These are phyloP conservation scores for Kewa caespitosa DNA, from an alignment of 179 eudicot species.

Conservation along the genomic window DNA sequence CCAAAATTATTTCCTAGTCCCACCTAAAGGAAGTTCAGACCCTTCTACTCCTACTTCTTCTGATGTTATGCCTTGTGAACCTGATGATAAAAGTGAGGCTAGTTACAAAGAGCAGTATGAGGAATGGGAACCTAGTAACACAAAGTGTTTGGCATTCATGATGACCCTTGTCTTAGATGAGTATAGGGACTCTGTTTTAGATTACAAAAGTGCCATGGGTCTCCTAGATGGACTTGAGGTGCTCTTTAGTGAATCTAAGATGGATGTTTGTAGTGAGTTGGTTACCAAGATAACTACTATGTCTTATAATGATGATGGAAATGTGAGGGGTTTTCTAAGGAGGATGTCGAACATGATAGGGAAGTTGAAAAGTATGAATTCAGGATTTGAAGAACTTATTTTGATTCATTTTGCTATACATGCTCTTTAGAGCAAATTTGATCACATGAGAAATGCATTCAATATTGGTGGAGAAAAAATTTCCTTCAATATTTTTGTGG, in stretches of 20 bases:
- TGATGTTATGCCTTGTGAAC: not conserved
- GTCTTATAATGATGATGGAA: no score
- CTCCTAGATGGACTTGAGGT: no score
- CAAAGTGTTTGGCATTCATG: not conserved
- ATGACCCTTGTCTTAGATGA: not conserved
- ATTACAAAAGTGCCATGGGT: no score
- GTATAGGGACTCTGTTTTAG: no score
- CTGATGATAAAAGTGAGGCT: not conserved
- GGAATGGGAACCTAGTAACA: slow-evolving; percentile 8
- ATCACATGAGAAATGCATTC: not conserved
- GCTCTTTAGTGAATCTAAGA: no score
- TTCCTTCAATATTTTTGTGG: not conserved
- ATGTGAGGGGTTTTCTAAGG: not conserved
- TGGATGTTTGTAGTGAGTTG: no score
- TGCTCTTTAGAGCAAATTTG: not conserved
- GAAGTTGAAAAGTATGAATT: not conserved
- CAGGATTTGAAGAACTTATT: not conserved
- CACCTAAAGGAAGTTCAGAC: not conserved
- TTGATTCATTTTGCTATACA: not conserved
- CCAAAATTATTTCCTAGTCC: no score
- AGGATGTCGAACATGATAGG: not conserved
- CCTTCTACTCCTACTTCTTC: not conserved
- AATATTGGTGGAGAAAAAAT: not conserved
- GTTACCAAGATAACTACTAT: no score
- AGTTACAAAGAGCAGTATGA: not conserved